Conservation (phyloP, 306 rosid genomes). For the Trichosanthes cucumerina region DNA sequence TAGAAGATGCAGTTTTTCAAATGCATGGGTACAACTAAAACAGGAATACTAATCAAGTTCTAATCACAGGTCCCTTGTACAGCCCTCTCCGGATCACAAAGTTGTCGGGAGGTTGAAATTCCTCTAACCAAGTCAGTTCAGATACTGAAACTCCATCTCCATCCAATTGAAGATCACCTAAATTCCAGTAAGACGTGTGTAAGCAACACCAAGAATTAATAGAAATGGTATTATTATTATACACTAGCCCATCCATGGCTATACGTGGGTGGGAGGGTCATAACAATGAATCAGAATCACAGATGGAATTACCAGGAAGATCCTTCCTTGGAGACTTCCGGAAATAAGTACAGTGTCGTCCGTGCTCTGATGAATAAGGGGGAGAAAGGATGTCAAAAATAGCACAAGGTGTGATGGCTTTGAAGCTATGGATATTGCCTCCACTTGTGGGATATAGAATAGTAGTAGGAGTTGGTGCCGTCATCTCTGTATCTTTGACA, state of each 20-base stretch:
- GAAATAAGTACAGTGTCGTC: slow-evolving; percentile 86
- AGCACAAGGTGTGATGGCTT: slow-evolving; percentile 91
- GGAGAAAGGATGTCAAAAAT: slow-evolving; percentile 81
- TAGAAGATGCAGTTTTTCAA: slow-evolving; percentile 23
- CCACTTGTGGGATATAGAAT: slow-evolving; percentile 78
- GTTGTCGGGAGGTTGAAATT: slow-evolving; percentile 75
- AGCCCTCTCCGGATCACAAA: slow-evolving; percentile 80
- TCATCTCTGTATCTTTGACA: slow-evolving; percentile 64
- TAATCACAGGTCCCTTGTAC: slow-evolving; percentile 88
- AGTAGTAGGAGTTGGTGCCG: slow-evolving; percentile 72
- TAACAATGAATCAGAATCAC: not conserved
- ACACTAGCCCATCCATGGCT: not conserved
- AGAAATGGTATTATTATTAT: not conserved
- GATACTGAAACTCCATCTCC: slow-evolving; percentile 50
- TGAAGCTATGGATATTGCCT: slow-evolving; percentile 86
- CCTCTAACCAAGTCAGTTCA: slow-evolving; percentile 76
- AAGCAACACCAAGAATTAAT: not conserved
- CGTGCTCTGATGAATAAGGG: slow-evolving; percentile 77
- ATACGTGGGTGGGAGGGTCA: not conserved
- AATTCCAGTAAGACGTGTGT: slow-evolving; percentile 12
- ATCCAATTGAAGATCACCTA: slow-evolving; percentile 40
- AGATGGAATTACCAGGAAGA: slow-evolving; percentile 51
- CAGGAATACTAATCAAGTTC: slow-evolving; percentile 38
- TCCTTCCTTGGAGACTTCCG: slow-evolving; percentile 51
- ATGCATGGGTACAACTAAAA: slow-evolving; percentile 23